Conservation (phyloP, 805 yeast genomes). For the Wickerhamiella spandovensis region DNA sequence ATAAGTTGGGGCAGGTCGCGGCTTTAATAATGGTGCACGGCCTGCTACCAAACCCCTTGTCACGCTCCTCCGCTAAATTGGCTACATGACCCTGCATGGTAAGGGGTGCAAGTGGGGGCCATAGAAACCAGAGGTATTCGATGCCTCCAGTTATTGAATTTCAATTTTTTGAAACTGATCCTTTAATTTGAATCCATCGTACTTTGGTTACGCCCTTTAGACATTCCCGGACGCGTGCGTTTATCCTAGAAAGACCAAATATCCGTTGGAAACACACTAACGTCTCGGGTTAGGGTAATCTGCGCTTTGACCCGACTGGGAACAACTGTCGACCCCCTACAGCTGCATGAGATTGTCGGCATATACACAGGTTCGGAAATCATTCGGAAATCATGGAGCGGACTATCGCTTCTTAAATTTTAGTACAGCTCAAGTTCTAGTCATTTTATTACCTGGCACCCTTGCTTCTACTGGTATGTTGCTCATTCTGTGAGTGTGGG, state of each 20-base stretch:
- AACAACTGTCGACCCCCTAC: neutral
- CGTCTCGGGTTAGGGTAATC: neutral
- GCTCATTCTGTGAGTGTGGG: neutral
- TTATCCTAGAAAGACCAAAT: neutral
- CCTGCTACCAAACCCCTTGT: neutral
- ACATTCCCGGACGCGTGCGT: neutral
- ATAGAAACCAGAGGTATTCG: neutral
- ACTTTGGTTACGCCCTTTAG: too few species aligned
- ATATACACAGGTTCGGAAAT: neutral
- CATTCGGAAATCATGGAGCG: neutral
- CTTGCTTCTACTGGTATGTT: too few species aligned
- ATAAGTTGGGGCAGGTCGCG: neutral
- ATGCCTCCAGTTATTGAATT: neutral
- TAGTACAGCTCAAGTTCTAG: too few species aligned
- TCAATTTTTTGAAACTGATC: too few species aligned
- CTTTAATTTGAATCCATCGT: too few species aligned
- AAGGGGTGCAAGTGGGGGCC: neutral
- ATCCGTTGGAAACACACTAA: neutral
- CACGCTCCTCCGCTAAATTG: neutral
- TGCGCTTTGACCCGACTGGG: neutral
- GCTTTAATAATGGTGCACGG: neutral
- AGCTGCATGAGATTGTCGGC: neutral
- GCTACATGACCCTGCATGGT: neutral
- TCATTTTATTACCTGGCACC: too few species aligned
- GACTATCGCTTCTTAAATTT: too few species aligned